phyloP scores from a whole-genome alignment of 169 alveolate species.

The Eimeria tenella region DNA sequence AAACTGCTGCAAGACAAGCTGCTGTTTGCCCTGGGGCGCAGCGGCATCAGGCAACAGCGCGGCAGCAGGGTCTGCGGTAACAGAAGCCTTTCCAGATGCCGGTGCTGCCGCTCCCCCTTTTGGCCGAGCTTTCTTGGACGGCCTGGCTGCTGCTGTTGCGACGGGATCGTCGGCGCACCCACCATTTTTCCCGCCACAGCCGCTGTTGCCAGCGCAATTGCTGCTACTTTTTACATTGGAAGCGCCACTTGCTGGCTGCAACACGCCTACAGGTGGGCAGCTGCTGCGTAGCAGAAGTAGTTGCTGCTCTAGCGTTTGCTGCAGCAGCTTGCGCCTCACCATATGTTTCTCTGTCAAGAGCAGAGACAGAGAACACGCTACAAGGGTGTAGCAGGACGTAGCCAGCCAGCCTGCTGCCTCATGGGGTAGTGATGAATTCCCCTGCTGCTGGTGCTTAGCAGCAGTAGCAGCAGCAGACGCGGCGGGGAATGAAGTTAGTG shows the following conservation, averaged over 20 bases:
- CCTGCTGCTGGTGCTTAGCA: slow-evolving; percentile 1
- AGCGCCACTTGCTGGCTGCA: background rate
- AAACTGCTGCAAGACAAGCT: slow-evolving; percentile 9
- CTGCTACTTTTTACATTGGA: background rate
- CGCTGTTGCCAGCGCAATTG: background rate
- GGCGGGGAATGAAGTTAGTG: background rate
- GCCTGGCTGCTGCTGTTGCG: slow-evolving; percentile 8
- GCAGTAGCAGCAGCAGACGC: background rate
- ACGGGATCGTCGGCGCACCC: background rate
- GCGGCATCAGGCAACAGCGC: background rate
- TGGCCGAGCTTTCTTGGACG: background rate
- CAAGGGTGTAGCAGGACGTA: slow-evolving; percentile 16
- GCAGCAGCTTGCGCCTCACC: background rate
- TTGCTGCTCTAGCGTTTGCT: background rate
- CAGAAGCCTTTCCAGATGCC: background rate
- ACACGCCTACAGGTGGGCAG: background rate
- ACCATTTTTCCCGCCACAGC: background rate
- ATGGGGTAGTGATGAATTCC: background rate
- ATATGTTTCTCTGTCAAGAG: slow-evolving; percentile 11
- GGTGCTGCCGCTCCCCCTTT: background rate
- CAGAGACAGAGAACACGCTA: background rate
- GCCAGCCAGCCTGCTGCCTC: slow-evolving; percentile 10
- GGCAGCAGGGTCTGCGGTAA: background rate
- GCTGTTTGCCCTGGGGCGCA: background rate
- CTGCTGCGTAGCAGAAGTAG: slow-evolving; percentile 20